Evolutionary conservation across 208 protist species (phyloP), one percentile per base, ranked within the genome.

Genomic region (Blastocrithidia nonstop): DNA sequence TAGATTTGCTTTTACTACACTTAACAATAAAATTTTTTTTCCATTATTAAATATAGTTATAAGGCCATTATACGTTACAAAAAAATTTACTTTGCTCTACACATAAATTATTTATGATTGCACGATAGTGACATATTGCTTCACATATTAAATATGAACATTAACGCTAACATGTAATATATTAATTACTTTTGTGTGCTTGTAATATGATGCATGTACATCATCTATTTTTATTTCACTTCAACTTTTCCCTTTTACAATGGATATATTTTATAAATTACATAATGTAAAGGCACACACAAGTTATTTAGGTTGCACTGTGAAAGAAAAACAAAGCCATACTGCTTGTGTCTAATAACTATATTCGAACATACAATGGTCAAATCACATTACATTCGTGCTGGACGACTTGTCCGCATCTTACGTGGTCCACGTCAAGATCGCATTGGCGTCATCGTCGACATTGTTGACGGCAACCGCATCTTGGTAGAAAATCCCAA

Each of bases 381-480:
- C 66, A 50, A 61, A 69, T 68, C 61, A 40, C 56, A 61, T 59
- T 74, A 78, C 66, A 63, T 82, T 55, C 50, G 56, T 27, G 57
- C 50, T 22, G 57, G 68, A 56, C 54, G 66, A 59, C 41, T 78
- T 24, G 70, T 78, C 50, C 70, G 70, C 65, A 70, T 78, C 46
- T 56, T 72, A 26, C 70, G 70, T 47, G 64, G 42, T 36, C 55
- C 65, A 36, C 81, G 50, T 54, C 66, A 74, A 66, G 66, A 75
- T 63, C 71, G 59, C 61, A 45, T 80, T 20, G 71, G 59, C 40
- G 56, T 75, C 31, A 79, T 90, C 59, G 75, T 85, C 57, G 81
- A 87, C 68, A 91, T 91, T 57, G 61, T 91, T 45, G 81, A 91
- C 58, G 76, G 53, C 67, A 91, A 86, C 71, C 81, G 81, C 59